Evolutionary conservation across 1,139 yeast species (phyloP), one percentile per base, ranked within the genome.

Genomic region (Candida sp.): DNA sequence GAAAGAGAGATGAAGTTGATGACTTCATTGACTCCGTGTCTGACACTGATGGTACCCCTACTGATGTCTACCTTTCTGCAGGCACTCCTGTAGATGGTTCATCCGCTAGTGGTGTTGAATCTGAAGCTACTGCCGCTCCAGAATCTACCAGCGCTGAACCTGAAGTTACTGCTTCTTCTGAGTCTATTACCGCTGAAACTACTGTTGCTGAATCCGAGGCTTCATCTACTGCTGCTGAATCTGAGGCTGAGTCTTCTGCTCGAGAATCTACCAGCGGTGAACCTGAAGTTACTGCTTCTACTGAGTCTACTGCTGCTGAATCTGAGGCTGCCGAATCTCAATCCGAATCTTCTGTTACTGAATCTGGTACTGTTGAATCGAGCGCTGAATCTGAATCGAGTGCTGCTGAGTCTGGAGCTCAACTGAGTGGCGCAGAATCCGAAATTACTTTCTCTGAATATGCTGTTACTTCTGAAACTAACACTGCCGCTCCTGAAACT

Each of bases 1-100:
- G 75, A 67, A 75, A 67, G 63, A 69, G 74, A 64, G 75, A 69
- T 49, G 73, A 56, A 33, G 60, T 57, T 28, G 65, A 67, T 47
- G 75, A 70, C 59, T 72, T 76, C 53, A 60, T 69, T 42, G 68
- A 57, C 44, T 49, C 59, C 45, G 65, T 73, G 58, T 53, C 72
- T 60, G 28, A 42, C 5, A 9, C 41, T 23, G 47, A 45, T 11
- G 23, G 26, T 30, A 8, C 47, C 17, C 28, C 44, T 32, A 41
- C 26, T 7, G 31, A 38, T n/a, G 42, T 38, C n/a, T 26, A 38
- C 28, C 31, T 38, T 37, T 47, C 22, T 52, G 63, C 63, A 23
- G 65, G 70, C 6, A 67, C 62, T 52, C 73, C 74, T 7, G 51
- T 61, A 11, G 73, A 69, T 22, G 67, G 72, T 8, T 42, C 49